phyloP scores from a whole-genome alignment of 306 rosid genomes.

The Boehmeria nivea region DNA sequence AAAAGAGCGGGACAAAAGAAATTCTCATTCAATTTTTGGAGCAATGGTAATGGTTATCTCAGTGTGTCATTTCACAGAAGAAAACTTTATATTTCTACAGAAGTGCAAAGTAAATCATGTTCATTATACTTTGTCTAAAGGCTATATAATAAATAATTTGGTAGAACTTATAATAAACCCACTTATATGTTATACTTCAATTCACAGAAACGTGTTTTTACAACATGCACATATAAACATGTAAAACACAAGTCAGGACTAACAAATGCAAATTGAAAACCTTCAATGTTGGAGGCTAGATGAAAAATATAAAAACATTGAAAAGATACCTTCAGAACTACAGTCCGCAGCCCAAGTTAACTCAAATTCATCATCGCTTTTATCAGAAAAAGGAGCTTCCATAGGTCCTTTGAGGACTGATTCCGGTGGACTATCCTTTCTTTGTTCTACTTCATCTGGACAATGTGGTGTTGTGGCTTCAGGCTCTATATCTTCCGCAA shows the following conservation, averaged over 20 bases:
- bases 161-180: too few relatives aligned
- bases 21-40: too few relatives aligned
- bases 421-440: constrained; percentile 32
- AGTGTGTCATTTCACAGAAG: too few relatives aligned
- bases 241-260: not conserved
- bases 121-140: too few relatives aligned
- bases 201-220: too few relatives aligned
- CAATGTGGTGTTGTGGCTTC: constrained; percentile 24
- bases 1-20: too few relatives aligned
- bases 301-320: constrained; percentile 10
- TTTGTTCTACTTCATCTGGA: constrained; percentile 29
- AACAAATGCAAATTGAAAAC: not conserved
- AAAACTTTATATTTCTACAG: too few relatives aligned
- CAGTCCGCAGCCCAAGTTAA: constrained; percentile 17
- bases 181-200: too few relatives aligned
- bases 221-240: not conserved
- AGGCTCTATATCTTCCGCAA: constrained; percentile 51
- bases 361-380: constrained; percentile 24
- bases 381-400: constrained; percentile 33
- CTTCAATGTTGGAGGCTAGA: not conserved
- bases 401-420: constrained; percentile 31
- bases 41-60: too few relatives aligned
- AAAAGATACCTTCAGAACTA: constrained; percentile 44
- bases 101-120: too few relatives aligned
- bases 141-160: too few relatives aligned